Evolutionary conservation across 352 stramenopile species (phyloP), one percentile per base, ranked within the genome.

Genomic region (Pythium rishiriense): DNA sequence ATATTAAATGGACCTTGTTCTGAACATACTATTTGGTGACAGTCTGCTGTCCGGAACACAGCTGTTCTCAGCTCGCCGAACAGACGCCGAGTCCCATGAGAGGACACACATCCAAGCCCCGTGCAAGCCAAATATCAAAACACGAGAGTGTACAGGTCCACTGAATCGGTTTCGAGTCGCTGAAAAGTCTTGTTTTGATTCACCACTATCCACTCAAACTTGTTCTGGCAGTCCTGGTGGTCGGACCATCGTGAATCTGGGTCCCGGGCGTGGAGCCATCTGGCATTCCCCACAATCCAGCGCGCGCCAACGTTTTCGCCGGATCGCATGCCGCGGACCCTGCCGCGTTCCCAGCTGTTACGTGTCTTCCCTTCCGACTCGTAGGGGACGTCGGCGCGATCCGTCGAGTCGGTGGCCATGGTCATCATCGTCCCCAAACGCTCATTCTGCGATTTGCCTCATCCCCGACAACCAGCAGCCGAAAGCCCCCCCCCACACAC

Each of bases 391-490:
- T 17, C 35, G 3, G 35, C 35, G 19, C 35, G 7, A 8, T 15
- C 35, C 35, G 11, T 14, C 7, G 35, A 11, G 31, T 37, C 31
- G 31, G 37, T 17, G 6, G 37, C 14, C 37, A 43, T 43, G 37
- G 37, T 43, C 37, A 43, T 43, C 37, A 19, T 43, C n/a, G 6
- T 17, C 2, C 14, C 22, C 25, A 4, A 35, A 21, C 25, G 0
- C 46, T 53, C 46, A 53, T 53, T 53, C 46, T 35, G 26, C 46
- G 46, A 53, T 53, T 37, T n/a, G 46, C 46, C 46, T 53, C 46
- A 28, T 12, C 6, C 5, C 25, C 26, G 24, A 1, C 42, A 49
- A 35, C 31, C 39, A 45, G 39, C 12, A 21, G 8, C 39, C 22
- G 2, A 7, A 7, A 19, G 7, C 5, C 42, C 42, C 17, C 42